Conservation (phyloP, 2,329 filamentous ascomycete species). For the Pyricularia grisea region DNA sequence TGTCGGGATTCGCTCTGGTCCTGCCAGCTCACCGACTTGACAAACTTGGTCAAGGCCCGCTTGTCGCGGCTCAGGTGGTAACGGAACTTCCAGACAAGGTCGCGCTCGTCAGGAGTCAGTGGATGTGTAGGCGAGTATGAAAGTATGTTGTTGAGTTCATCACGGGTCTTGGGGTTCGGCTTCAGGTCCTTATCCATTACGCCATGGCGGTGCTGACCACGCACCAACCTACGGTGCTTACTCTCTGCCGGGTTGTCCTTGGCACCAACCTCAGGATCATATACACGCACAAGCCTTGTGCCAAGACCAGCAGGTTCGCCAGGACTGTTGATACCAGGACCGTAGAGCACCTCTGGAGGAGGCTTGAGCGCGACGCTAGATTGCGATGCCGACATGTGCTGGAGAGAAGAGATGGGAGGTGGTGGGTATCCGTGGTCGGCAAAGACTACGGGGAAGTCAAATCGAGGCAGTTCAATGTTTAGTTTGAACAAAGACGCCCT, state of each 20-base stretch:
- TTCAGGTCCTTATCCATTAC: conserved; percentile 91
- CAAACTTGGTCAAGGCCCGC: conserved; percentile 86
- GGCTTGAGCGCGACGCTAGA: conserved; percentile 66
- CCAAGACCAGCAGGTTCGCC: conserved; percentile 39
- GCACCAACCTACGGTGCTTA: conserved; percentile 85
- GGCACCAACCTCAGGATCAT: conserved; percentile 86
- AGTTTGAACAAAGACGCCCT: conserved; percentile 61
- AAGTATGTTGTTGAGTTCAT: conserved; percentile 86
- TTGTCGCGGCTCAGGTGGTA: conserved; percentile 93
- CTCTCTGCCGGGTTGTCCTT: conserved; percentile 89
- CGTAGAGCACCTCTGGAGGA: conserved; percentile 80
- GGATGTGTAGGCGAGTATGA: conserved; percentile 87
- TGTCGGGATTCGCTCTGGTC: conserved; percentile 79
- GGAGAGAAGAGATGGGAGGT: conserved; percentile 69
- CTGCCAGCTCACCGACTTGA: conserved; percentile 90
- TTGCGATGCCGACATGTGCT: conserved; percentile 52
- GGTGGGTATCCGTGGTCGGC: conserved; percentile 87
- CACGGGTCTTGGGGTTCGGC: conserved; percentile 89
- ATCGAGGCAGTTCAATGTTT: conserved; percentile 85
- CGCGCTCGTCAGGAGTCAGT: conserved; percentile 83
- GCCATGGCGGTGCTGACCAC: conserved; percentile 84
- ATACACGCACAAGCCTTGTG: conserved; percentile 69
- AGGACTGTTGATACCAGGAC: conserved; percentile 74
- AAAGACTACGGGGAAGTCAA: conserved; percentile 93
- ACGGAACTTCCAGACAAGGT: conserved; percentile 94